Conservation (phyloP, 2,329 filamentous ascomycete species). For the Neonectria neomacrospora region DNA sequence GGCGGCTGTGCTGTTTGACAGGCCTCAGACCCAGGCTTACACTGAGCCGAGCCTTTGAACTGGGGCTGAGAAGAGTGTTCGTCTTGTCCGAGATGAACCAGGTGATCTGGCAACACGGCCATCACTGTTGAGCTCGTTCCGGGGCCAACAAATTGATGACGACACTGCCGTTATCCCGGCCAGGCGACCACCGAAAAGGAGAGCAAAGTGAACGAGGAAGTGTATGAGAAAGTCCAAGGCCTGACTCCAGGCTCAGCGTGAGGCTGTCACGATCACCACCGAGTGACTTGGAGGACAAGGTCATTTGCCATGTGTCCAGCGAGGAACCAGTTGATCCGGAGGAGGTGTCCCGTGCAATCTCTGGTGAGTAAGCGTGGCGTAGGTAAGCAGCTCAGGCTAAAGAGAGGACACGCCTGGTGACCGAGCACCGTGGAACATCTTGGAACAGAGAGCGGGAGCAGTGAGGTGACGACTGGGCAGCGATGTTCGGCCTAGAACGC, state of each 20-base stretch:
- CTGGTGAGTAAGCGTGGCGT: not conserved
- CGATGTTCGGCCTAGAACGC: conserved; percentile 6
- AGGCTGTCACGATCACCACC: conserved; percentile 33
- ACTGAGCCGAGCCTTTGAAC: conserved; percentile 1
- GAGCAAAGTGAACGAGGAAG: conserved; percentile 6
- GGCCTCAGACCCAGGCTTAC: not conserved
- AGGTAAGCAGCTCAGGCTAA: not conserved
- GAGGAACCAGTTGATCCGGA: conserved; percentile 9
- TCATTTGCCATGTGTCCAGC: conserved; percentile 31
- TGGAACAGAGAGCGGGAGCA: not conserved
- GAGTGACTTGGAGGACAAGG: conserved; percentile 12
- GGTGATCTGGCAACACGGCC: conserved; percentile 17
- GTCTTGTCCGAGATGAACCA: conserved; percentile 11
- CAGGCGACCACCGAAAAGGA: conserved; percentile 6
- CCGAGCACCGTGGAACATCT: not conserved
- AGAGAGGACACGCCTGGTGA: not conserved
- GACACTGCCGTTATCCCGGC: conserved; percentile 32
- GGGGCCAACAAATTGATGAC: conserved; percentile 1
- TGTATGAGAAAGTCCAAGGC: not conserved
- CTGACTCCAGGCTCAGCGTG: conserved; percentile 34
- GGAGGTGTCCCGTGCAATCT: conserved; percentile 1
- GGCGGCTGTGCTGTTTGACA: conserved; percentile 17
- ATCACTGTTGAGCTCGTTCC: not conserved
- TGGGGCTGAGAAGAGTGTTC: not conserved
- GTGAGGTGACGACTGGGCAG: conserved; percentile 5